Percentiles rank a stretch among this genome's conserved stretches.
Evolutionary conservation across 2,329 filamentous ascomycete genomes (phyloP).

Genomic region (Epichloe typhina): DNA sequence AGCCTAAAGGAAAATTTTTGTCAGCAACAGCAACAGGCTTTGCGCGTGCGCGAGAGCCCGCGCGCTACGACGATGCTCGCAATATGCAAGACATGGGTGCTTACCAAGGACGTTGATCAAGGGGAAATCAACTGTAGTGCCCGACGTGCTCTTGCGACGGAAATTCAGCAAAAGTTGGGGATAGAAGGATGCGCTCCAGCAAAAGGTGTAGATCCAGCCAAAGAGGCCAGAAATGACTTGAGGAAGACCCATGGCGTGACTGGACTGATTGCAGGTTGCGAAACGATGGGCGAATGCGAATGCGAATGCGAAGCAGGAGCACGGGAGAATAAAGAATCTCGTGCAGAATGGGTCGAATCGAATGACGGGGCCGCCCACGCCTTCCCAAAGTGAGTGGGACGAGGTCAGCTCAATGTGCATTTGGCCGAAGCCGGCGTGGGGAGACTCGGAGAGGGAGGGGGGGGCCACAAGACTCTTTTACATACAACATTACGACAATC

Average conservation of each 20-base stretch:
- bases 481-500: no score
- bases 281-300: no score
- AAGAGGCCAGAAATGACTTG: conserved; percentile 42
- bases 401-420: neutral
- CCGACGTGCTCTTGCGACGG: conserved; percentile 61
- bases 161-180: conserved; percentile 78
- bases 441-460: no score
- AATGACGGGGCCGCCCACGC: neutral
- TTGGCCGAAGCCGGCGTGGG: neutral
- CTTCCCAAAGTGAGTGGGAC: neutral
- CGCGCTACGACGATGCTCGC: no score
- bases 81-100: neutral
- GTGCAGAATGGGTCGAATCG: no score
- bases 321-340: no score
- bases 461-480: no score
- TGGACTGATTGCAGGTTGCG: neutral
- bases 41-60: no score
- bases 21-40: neutral
- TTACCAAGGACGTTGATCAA: conserved; percentile 53
- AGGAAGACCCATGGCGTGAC: conserved; percentile 24
- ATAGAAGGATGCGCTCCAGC: conserved; percentile 86
- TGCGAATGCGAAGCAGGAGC: no score
- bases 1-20: conserved; percentile 33
- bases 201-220: conserved; percentile 60
- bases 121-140: conserved; percentile 85